Base-by-base conservation (phyloP, 2,329 filamentous ascomycete species). In the Penicillium sp. region DNA sequence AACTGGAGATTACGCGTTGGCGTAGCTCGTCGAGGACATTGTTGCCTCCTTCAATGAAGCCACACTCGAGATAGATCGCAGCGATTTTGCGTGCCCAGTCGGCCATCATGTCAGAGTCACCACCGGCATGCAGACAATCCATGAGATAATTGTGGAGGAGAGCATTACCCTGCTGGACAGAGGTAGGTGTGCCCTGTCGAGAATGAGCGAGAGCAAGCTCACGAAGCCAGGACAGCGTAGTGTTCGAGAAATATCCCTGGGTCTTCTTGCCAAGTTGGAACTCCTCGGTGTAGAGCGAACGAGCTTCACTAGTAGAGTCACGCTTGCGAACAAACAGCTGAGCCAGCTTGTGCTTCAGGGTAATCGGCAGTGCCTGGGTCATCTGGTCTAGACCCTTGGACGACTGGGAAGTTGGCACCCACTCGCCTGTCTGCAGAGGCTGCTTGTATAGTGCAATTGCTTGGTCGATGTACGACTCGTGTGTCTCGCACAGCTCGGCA, bases 261-360 rank as follows among this genome's bases (percentile, higher is more conserved):
- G 79, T 76, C 55, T 79, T 65, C 70, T 79, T 81, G 61, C 78
- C 73, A 10, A 80, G 69, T 4, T 75, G 73, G 59, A 81, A 80
- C 10, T 78, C 75, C 65, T 83, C 81, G 1, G 77, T 71, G 52
- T 78, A 78, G 16, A 81, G 61, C 0, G 65, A 66, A 14, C 78
- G 73, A 5, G 80, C 81, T 40, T 75, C 76, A 1, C 72, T 74
- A 0, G 74, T 71, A 0, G 73, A 73, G 38, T 73, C 74, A 11
- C 76, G 76, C 6, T 76, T 76, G 10, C 77, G 78, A 40, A 80
- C 67, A 55, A 84, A 84, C 19, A 84, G 66, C 68, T 78, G 80
- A 1, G 82, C 81, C 26, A 84, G 73, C 8, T 81, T 79, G 64
- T 79, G 82, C 70, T 82, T 84, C 65, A 84, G 78, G 0, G 76